Conservation (phyloP, 148 eudicot species). For the Vaccinium myrtillus region DNA sequence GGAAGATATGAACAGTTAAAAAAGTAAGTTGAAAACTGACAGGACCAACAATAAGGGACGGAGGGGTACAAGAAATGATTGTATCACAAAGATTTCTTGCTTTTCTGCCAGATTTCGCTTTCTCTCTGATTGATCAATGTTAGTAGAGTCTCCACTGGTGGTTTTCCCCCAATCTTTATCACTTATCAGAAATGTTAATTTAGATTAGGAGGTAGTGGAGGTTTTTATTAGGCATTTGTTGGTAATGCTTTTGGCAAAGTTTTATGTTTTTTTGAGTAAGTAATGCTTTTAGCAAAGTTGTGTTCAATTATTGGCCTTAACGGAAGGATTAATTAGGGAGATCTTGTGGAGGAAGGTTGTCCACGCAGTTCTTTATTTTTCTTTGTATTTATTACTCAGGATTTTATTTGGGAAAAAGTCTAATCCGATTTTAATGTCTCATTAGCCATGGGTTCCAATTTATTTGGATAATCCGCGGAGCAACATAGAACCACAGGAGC, state of each 20-base stretch:
- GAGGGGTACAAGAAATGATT: neutral
- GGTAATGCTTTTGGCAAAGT: neutral
- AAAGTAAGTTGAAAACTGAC: too few relatives aligned
- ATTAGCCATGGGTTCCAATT: neutral
- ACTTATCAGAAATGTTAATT: neutral
- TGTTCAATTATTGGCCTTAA: too few relatives aligned
- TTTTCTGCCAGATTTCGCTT: neutral
- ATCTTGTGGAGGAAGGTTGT: neutral
- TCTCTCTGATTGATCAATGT: neutral
- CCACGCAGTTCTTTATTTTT: neutral
- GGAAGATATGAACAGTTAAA: too few relatives aligned
- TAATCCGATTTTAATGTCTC: too few relatives aligned
- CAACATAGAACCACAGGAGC: neutral
- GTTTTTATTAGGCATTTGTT: neutral
- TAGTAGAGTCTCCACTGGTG: neutral
- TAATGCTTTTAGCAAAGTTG: too few relatives aligned
- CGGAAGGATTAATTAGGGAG: neutral
- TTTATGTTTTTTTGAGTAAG: too few relatives aligned
- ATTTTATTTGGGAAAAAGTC: too few relatives aligned
- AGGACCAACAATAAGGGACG: too few relatives aligned
- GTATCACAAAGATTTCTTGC: neutral
- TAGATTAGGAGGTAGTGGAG: neutral
- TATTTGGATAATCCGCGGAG: neutral
- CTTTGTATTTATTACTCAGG: too few relatives aligned
- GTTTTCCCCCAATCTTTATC: neutral